Conservation (phyloP, 495 filamentous ascomycete species). For the Ramalina intermedia region DNA sequence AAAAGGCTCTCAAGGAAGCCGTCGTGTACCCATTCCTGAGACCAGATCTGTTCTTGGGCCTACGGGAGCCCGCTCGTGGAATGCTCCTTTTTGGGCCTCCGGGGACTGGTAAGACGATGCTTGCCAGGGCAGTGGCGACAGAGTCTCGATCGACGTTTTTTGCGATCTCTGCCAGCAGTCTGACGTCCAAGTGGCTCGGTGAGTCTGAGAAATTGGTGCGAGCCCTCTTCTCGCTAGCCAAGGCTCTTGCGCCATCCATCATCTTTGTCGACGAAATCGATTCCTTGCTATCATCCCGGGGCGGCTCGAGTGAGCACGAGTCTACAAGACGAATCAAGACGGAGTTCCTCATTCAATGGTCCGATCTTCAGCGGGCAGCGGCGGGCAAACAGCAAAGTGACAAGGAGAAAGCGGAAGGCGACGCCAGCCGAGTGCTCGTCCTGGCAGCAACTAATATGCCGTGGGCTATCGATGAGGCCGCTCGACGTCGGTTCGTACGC, state of each 20-base stretch:
- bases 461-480: constrained; percentile 97
- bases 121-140: constrained; percentile 87
- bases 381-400: constrained; percentile 66
- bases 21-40: constrained; percentile 96
- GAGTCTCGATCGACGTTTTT: constrained; percentile 96
- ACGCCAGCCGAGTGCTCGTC: constrained; percentile 80
- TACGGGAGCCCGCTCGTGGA: constrained; percentile 84
- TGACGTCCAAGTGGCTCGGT: constrained; percentile 93
- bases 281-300: constrained; percentile 74
- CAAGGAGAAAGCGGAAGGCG: constrained; percentile 58
- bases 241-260: constrained; percentile 95
- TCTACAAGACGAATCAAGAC: constrained; percentile 91
- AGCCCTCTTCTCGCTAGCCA: constrained; percentile 92
- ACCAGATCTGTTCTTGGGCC: constrained; percentile 87
- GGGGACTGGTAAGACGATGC: constrained; percentile 96
- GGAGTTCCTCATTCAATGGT: constrained; percentile 97
- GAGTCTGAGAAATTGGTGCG: constrained; percentile 96
- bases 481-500: constrained; percentile 78
- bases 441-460: constrained; percentile 93
- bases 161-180: constrained; percentile 81
- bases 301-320: constrained; percentile 77
- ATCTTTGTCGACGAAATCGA: constrained; percentile 99
- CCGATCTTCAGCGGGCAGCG: constrained; percentile 78
- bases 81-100: constrained; percentile 96
- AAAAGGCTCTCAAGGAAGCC: constrained; percentile 84